Evolutionary conservation across 768 basidiomycete genomes (phyloP).

Genomic region (Epithele typhae): DNA sequence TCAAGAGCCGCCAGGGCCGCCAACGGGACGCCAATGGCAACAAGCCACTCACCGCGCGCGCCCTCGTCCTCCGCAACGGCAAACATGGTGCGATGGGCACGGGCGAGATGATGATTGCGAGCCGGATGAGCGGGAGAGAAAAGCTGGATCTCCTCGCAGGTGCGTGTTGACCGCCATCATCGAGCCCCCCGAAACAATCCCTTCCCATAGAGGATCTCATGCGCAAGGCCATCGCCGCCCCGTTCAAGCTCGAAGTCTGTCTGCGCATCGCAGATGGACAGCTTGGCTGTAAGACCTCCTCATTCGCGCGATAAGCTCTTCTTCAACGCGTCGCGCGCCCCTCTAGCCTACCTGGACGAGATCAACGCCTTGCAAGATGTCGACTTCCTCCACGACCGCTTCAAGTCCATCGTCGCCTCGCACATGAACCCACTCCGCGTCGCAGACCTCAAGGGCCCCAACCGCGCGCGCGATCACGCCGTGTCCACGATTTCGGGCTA

Average conservation of each 20-base stretch:
- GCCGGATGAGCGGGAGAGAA: slow-evolving; percentile 68
- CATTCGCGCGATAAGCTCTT: too few relatives aligned
- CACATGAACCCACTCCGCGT: slow-evolving; percentile 32
- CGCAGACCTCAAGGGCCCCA: slow-evolving; percentile 2
- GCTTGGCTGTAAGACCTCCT: slow-evolving; percentile 63
- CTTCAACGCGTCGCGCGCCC: too few relatives aligned
- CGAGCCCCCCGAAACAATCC: neutral
- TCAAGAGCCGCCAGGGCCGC: slow-evolving; percentile 30
- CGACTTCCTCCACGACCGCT: slow-evolving; percentile 53
- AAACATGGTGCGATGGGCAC: slow-evolving; percentile 70
- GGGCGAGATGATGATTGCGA: slow-evolving; percentile 57
- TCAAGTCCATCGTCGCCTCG: slow-evolving; percentile 53
- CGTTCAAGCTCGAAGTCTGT: slow-evolving; percentile 60
- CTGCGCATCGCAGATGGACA: slow-evolving; percentile 72
- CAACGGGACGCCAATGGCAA: slow-evolving; percentile 44
- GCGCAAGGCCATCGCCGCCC: slow-evolving; percentile 54
- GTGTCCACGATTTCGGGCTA: slow-evolving; percentile 17
- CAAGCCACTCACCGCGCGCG: slow-evolving; percentile 65
- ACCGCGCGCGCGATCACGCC: slow-evolving; percentile 9
- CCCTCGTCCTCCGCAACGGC: slow-evolving; percentile 69
- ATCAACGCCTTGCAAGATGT: slow-evolving; percentile 64
- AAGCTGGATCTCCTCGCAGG: slow-evolving; percentile 79
- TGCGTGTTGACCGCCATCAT: slow-evolving; percentile 23
- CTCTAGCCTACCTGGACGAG: slow-evolving; percentile 61
- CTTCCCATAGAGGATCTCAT: slow-evolving; percentile 58